A percentile compares a stretch with the other conserved stretches of the same genome.
phyloP scores from a whole-genome alignment of 129 eudicot species.

The Oenanthe sinensis region DNA sequence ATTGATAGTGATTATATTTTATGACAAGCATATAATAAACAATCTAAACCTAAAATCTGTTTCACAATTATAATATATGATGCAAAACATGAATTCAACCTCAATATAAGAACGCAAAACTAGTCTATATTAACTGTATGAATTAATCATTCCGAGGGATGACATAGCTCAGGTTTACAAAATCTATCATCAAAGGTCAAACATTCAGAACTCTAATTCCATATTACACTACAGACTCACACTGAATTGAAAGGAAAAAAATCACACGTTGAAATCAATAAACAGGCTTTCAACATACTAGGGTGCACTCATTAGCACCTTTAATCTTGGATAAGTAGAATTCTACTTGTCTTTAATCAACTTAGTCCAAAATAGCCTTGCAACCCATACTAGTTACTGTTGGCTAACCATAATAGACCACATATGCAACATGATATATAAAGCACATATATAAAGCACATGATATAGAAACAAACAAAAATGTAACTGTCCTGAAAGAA shows the following conservation, averaged over 20 bases:
- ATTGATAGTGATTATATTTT: not conserved
- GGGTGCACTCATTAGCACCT: not conserved
- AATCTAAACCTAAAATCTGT: conserved; percentile 18
- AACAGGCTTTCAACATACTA: not conserved
- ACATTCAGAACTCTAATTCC: not conserved
- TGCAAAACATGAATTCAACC: conserved; percentile 10
- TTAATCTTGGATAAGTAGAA: not conserved
- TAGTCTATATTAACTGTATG: not conserved
- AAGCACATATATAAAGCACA: too few species aligned
- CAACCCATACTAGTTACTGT: not conserved
- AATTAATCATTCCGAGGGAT: not conserved
- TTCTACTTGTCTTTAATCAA: not conserved
- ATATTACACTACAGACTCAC: not conserved
- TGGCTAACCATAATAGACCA: not conserved
- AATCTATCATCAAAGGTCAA: not conserved
- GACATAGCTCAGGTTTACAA: not conserved
- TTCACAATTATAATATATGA: conserved; percentile 12
- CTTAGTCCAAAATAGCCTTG: not conserved
- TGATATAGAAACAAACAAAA: too few species aligned
- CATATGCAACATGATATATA: too few species aligned
- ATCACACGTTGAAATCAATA: not conserved
- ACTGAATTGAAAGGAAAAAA: not conserved
- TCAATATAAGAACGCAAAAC: not conserved
- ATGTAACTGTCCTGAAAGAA: not conserved
- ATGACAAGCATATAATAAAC: conserved; percentile 14